Percentiles rank a stretch among this genome's conserved stretches.
phyloP scores from a whole-genome alignment of 1,139 yeast genomes.

The Suhomyces guaymorum region DNA sequence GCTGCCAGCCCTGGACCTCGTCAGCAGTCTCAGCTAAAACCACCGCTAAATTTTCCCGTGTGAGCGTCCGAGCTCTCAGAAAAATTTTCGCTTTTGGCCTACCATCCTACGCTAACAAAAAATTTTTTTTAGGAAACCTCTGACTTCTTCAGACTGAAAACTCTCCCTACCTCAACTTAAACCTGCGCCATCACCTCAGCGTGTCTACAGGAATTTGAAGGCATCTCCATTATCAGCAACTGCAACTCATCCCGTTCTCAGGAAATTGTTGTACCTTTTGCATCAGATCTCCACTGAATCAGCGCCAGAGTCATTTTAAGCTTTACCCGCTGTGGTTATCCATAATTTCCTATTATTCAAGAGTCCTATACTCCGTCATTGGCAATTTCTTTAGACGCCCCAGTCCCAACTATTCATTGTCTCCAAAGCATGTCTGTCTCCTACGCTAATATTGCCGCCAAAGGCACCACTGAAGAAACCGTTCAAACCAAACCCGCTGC shows the following conservation, averaged over 20 bases:
- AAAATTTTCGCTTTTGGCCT: conserved; percentile 8
- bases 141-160: not conserved
- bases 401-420: not conserved
- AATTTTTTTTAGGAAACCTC: conserved; percentile 1
- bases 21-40: no score
- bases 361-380: no score
- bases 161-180: conserved; percentile 3
- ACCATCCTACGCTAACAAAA: conserved; percentile 3
- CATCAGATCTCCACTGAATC: no score
- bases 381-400: not conserved
- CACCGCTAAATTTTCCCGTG: not conserved
- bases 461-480: conserved; percentile 20
- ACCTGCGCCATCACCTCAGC: not conserved
- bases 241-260: not conserved
- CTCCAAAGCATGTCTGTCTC: conserved; percentile 21
- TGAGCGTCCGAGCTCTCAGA: no score
- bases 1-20: no score
- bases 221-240: not conserved
- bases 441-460: conserved; percentile 48
- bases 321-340: no score
- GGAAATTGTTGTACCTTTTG: not conserved
- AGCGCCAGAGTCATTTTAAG: no score
- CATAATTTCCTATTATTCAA: no score
- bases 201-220: not conserved
- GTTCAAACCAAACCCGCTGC: conserved; percentile 11